A percentile compares a stretch with the other conserved stretches of the same genome.
These are phyloP conservation scores for Russula foetens DNA, from an alignment of 768 basidiomycete genomes.

Conservation along the genomic window DNA sequence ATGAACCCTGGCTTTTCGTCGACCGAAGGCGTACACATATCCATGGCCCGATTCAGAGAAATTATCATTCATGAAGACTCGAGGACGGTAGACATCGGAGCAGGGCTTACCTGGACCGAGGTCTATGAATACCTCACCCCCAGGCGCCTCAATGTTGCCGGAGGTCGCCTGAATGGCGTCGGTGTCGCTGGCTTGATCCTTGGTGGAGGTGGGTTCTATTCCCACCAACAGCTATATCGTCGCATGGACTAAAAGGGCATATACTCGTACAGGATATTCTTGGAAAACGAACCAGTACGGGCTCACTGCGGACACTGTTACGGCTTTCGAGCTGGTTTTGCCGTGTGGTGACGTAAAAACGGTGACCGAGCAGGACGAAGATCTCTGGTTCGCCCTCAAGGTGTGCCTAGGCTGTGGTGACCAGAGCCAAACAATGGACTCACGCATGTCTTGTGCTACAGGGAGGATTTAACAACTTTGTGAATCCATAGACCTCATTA, in stretches of 20 bases:
- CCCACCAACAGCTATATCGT: neutral
- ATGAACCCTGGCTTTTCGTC: constrained; percentile 22
- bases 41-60: constrained; percentile 16
- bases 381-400: constrained; percentile 16
- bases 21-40: constrained; percentile 21
- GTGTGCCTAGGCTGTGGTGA: neutral
- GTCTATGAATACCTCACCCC: constrained; percentile 18
- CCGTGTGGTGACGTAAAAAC: constrained; percentile 14
- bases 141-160: constrained; percentile 18
- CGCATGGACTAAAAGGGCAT: neutral
- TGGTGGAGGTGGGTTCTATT: constrained; percentile 6
- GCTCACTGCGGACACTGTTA: constrained; percentile 17
- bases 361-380: constrained; percentile 3
- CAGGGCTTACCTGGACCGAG: constrained; percentile 23
- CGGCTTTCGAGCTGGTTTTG: constrained; percentile 19
- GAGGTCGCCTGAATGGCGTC: constrained; percentile 19
- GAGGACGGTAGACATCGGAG: constrained; percentile 11
- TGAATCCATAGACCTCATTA: neutral
- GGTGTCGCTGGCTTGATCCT: constrained; percentile 21
- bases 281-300: constrained; percentile 20
- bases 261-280: constrained; percentile 1
- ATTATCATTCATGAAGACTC: constrained; percentile 2
- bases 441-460: neutral
- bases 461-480: constrained; percentile 15
- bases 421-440: neutral